phyloP scores from a whole-genome alignment of 768 basidiomycete genomes.

The Auriscalpium microsporum region DNA sequence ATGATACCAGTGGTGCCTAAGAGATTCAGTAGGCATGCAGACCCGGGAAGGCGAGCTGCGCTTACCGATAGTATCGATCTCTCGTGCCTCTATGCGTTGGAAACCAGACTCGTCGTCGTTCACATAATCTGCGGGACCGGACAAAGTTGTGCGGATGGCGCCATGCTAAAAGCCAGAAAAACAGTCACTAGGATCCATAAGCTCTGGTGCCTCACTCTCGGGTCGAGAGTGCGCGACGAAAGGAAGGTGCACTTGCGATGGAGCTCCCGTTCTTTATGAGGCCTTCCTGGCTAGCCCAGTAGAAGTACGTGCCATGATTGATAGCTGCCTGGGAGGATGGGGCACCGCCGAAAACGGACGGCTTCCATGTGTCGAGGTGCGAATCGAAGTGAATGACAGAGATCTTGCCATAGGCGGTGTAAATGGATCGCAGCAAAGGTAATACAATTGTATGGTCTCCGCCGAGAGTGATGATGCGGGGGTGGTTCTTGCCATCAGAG shows the following conservation, averaged over 20 bases:
- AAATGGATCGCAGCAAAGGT: constrained; percentile 57
- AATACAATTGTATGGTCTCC: constrained; percentile 84
- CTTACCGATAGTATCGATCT: constrained; percentile 73
- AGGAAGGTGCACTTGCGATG: constrained; percentile 62
- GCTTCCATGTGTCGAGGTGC: constrained; percentile 77
- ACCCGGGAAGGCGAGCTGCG: not conserved
- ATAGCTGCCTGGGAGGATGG: constrained; percentile 66
- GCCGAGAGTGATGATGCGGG: constrained; percentile 74
- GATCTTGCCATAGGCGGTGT: constrained; percentile 71
- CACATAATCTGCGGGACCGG: constrained; percentile 65
- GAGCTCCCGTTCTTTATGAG: constrained; percentile 69
- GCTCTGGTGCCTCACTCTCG: constrained; percentile 20
- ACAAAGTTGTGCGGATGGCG: constrained; percentile 78
- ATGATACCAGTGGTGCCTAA: constrained; percentile 69
- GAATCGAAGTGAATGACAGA: constrained; percentile 85
- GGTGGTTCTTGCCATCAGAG: constrained; percentile 65
- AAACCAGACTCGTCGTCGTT: constrained; percentile 78
- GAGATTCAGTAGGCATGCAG: not conserved
- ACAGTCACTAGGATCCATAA: constrained; percentile 70
- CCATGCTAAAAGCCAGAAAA: constrained; percentile 52
- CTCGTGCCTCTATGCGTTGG: constrained; percentile 73
- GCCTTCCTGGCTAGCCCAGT: constrained; percentile 79
- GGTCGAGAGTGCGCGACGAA: constrained; percentile 10
- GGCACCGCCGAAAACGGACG: constrained; percentile 65
- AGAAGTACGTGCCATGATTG: constrained; percentile 88